These are phyloP conservation scores for Cyberlindnera lachancei DNA, from an alignment of 805 yeast genomes.

Conservation along the genomic window DNA sequence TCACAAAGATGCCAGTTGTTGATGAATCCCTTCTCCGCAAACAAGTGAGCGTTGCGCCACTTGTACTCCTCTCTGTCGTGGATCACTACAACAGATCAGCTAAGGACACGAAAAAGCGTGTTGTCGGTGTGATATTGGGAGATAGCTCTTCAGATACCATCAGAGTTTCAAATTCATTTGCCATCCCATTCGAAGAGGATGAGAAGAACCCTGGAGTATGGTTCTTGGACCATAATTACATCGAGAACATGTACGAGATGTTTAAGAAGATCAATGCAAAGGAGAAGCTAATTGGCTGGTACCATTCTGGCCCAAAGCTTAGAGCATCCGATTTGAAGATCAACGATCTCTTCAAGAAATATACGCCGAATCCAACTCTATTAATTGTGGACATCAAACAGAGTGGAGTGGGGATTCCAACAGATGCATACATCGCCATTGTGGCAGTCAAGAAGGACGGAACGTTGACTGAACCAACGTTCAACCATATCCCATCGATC, in stretches of 20 bases:
- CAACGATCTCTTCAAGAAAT: constrained; percentile 81
- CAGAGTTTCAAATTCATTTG: constrained; percentile 86
- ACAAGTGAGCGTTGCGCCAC: constrained; percentile 87
- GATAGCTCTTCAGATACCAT: constrained; percentile 51
- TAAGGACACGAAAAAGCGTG: constrained; percentile 67
- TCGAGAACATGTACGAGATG: constrained; percentile 96
- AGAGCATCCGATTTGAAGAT: constrained; percentile 83
- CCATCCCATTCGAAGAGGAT: constrained; percentile 97
- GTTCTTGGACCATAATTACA: constrained; percentile 95
- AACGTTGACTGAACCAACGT: constrained; percentile 83
- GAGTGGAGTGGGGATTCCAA: constrained; percentile 72
- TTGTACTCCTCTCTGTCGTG: constrained; percentile 87
- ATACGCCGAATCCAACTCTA: constrained; percentile 72
- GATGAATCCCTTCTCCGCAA: constrained; percentile 27
- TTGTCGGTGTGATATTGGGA: constrained; percentile 91
- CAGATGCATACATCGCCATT: constrained; percentile 88
- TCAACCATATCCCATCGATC: constrained; percentile 84
- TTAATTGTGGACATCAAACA: constrained; percentile 91
- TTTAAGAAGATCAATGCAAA: constrained; percentile 95
- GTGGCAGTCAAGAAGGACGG: constrained; percentile 98
- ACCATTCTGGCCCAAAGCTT: constrained; percentile 94
- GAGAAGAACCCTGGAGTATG: constrained; percentile 86
- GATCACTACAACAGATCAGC: constrained; percentile 92
- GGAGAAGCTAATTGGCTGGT: constrained; percentile 97
- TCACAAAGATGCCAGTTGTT: constrained; percentile 11